Evolutionary conservation across 192 early-diverging fungal species (phyloP).

Genomic region (Podila minutissima): DNA sequence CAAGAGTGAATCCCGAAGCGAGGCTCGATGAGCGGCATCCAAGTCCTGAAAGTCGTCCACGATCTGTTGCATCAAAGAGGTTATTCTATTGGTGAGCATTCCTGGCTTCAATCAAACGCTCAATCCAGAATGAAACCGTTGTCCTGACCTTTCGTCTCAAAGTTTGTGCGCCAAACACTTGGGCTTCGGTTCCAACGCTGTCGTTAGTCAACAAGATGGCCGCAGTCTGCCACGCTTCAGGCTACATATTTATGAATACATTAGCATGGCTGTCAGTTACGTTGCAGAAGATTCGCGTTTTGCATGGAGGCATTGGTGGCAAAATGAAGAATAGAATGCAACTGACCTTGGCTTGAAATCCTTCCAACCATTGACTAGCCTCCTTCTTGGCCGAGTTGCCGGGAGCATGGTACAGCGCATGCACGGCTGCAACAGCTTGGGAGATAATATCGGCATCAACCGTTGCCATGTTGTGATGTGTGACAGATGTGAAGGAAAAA

Average conservation of each 20-base stretch:
- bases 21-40: conserved; percentile 64
- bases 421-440: conserved; percentile 55
- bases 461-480: conserved; percentile 26
- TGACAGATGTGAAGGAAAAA: neutral
- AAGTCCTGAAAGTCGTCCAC: conserved; percentile 84
- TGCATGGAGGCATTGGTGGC: neutral
- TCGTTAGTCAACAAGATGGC: conserved; percentile 75
- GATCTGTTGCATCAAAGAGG: conserved; percentile 59
- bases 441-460: conserved; percentile 19
- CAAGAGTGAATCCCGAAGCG: conserved; percentile 84
- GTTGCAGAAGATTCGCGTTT: too few relatives aligned
- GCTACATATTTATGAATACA: conserved; percentile 49
- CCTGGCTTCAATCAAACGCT: neutral
- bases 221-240: conserved; percentile 86
- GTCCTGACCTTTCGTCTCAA: conserved; percentile 82
- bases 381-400: conserved; percentile 55
- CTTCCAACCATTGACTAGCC: conserved; percentile 83
- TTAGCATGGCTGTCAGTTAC: too few relatives aligned
- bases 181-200: conserved; percentile 62
- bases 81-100: neutral
- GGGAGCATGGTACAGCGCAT: conserved; percentile 56
- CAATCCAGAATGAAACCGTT: neutral
- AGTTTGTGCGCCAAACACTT: conserved; percentile 94
- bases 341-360: conserved; percentile 87
- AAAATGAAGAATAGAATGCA: neutral